A percentile compares a stretch with the other conserved stretches of the same genome.
These are phyloP conservation scores for Incumbomyces delicatus DNA, from an alignment of 2,329 filamentous ascomycete species.

Conservation along the genomic window DNA sequence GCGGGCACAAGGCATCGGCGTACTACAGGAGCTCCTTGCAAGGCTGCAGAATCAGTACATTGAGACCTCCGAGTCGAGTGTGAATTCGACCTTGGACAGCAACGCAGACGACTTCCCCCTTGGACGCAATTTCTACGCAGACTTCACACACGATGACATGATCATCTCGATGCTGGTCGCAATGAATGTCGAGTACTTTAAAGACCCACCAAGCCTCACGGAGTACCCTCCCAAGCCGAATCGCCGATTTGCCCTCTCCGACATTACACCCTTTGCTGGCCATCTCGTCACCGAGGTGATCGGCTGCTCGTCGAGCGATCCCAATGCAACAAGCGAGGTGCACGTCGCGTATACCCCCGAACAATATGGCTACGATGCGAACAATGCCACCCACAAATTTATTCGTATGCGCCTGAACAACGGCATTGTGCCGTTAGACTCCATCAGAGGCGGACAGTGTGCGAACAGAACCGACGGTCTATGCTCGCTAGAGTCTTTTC, in stretches of 20 bases:
- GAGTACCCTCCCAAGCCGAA: slow-evolving; percentile 16
- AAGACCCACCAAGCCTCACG: slow-evolving; percentile 30
- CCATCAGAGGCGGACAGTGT: slow-evolving; percentile 39
- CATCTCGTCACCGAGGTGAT: slow-evolving; percentile 48
- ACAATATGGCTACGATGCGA: slow-evolving; percentile 38
- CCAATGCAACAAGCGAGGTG: slow-evolving; percentile 25
- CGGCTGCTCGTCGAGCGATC: slow-evolving; percentile 36
- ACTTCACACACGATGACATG: slow-evolving; percentile 46
- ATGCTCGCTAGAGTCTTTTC: too few species aligned
- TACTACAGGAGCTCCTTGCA: slow-evolving; percentile 43
- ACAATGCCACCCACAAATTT: slow-evolving; percentile 37
- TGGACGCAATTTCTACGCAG: slow-evolving; percentile 40
- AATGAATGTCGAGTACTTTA: slow-evolving; percentile 47
- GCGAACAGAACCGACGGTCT: slow-evolving; percentile 24
- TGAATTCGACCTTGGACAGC: slow-evolving; percentile 42
- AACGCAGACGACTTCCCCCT: slow-evolving; percentile 40
- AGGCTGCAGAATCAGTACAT: slow-evolving; percentile 40
- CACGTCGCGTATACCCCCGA: slow-evolving; percentile 33
- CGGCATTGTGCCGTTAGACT: slow-evolving; percentile 39
- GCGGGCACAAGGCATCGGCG: slow-evolving; percentile 45
- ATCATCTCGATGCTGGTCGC: slow-evolving; percentile 42
- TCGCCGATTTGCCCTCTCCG: slow-evolving; percentile 40
- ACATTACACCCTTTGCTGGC: slow-evolving; percentile 47
- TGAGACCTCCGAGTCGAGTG: slow-evolving; percentile 38
- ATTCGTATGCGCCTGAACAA: slow-evolving; percentile 42